phyloP scores from a whole-genome alignment of 192 early-diverging fungal genomes.

The Backusella circina region DNA sequence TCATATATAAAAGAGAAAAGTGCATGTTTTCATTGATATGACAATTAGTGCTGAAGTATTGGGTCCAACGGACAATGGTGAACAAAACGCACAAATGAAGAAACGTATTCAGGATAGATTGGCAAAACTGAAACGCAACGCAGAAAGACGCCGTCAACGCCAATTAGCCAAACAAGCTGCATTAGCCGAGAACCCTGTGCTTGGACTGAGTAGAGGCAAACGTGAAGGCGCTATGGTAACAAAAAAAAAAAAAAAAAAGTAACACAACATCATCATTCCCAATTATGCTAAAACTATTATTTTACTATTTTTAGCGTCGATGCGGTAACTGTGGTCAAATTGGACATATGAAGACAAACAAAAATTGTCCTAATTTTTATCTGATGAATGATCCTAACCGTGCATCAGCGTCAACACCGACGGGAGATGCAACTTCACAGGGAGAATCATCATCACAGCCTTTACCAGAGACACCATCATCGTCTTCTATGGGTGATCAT shows the following conservation, averaged over 20 bases:
- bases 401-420: not conserved
- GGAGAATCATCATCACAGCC: not conserved
- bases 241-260: not conserved
- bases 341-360: constrained; percentile 89
- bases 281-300: not conserved
- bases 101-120: constrained; percentile 63
- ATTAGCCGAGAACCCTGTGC: constrained; percentile 39
- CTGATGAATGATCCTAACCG: constrained; percentile 33
- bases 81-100: constrained; percentile 54
- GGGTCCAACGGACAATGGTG: constrained; percentile 54
- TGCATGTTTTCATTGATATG: not conserved
- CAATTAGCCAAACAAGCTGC: constrained; percentile 44
- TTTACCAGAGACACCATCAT: not conserved
- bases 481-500: not conserved
- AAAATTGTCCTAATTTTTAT: constrained; percentile 66
- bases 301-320: constrained; percentile 42
- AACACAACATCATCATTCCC: not conserved
- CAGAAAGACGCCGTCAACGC: constrained; percentile 54
- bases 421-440: not conserved
- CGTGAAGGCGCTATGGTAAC: constrained; percentile 55
- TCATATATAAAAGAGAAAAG: not conserved
- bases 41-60: constrained; percentile 40
- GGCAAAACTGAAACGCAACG: constrained; percentile 59
- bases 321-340: constrained; percentile 80
- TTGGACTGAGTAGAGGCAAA: constrained; percentile 50